Conservation (phyloP, 1,139 yeast genomes). For the Yamadazyma songkhlaensis region DNA sequence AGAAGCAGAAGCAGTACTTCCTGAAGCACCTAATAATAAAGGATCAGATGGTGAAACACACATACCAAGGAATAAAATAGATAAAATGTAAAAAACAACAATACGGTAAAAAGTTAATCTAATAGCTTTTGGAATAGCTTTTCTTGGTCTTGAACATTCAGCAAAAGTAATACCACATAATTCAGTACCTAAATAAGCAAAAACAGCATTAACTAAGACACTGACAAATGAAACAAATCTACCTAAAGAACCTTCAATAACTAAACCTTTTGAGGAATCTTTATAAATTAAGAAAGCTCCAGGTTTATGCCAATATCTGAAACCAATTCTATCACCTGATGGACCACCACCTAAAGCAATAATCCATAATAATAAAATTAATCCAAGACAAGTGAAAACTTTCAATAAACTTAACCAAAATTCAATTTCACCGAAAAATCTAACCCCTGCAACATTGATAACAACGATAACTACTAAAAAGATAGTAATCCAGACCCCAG, state of each 20-base stretch:
- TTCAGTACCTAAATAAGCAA: slow-evolving; percentile 78
- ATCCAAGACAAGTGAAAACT: slow-evolving; percentile 55
- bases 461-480: slow-evolving; percentile 42
- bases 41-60: slow-evolving; percentile 72
- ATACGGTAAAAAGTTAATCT: slow-evolving; percentile 76
- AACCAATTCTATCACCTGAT: slow-evolving; percentile 58
- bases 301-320: slow-evolving; percentile 63
- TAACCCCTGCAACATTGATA: slow-evolving; percentile 62
- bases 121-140: slow-evolving; percentile 74
- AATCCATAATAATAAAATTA: slow-evolving; percentile 46
- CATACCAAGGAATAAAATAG: slow-evolving; percentile 70
- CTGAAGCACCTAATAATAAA: slow-evolving; percentile 37
- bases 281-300: slow-evolving; percentile 55
- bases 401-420: slow-evolving; percentile 63
- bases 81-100: slow-evolving; percentile 61
- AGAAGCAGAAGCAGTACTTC: slow-evolving; percentile 68
- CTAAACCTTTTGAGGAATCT: slow-evolving; percentile 24
- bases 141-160: slow-evolving; percentile 74
- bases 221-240: slow-evolving; percentile 63
- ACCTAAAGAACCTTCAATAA: slow-evolving; percentile 26
- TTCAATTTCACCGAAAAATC: slow-evolving; percentile 65
- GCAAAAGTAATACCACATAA: slow-evolving; percentile 66
- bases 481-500: slow-evolving; percentile 61
- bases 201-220: slow-evolving; percentile 70
- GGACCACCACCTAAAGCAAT: slow-evolving; percentile 62